Evolutionary conservation across 2,329 filamentous ascomycete species (phyloP).

Genomic region (Nigrospora oryzae): DNA sequence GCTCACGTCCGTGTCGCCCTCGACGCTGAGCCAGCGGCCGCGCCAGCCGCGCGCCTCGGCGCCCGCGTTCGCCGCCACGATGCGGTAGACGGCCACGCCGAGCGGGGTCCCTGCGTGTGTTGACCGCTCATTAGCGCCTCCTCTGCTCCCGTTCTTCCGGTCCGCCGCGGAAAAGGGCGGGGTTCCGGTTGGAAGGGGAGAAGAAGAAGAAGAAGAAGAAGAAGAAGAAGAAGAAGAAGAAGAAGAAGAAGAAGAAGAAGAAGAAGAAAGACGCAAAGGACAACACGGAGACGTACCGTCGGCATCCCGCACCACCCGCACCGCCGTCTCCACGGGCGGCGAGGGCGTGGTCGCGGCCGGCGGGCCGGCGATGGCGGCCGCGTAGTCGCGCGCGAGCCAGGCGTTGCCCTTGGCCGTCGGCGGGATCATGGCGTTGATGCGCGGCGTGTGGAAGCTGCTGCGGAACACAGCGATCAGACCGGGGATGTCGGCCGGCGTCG

Average conservation of each 20-base stretch:
- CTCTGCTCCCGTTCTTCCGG: too few species aligned
- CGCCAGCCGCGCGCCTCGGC: slow-evolving; percentile 3
- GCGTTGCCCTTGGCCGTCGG: slow-evolving; percentile 3
- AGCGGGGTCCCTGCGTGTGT: too few species aligned
- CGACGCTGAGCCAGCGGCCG: slow-evolving; percentile 3
- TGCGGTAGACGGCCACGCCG: slow-evolving; percentile 6
- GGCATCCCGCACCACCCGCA: slow-evolving; percentile 3
- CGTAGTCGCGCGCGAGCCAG: slow-evolving; percentile 7
- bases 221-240: too few species aligned
- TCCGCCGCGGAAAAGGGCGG: too few species aligned
- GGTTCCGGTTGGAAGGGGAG: too few species aligned
- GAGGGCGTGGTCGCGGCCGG: not conserved
- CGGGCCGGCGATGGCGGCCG: not conserved
- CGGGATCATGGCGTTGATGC: slow-evolving; percentile 6
- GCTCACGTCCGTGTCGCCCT: slow-evolving; percentile 3
- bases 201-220: too few species aligned
- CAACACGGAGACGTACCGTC: not conserved
- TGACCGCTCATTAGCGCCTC: too few species aligned
- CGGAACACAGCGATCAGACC: slow-evolving; percentile 5
- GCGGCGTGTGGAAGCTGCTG: slow-evolving; percentile 4
- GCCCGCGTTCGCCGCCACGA: slow-evolving; percentile 3
- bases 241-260: too few species aligned
- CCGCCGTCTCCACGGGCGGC: not conserved
- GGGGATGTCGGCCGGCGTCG: slow-evolving; percentile 6
- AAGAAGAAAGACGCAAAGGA: not conserved